Evolutionary conservation across 2,329 filamentous ascomycete genomes (phyloP), one percentile per base, ranked within the genome.

Genomic region (Diaporthe nobilis): DNA sequence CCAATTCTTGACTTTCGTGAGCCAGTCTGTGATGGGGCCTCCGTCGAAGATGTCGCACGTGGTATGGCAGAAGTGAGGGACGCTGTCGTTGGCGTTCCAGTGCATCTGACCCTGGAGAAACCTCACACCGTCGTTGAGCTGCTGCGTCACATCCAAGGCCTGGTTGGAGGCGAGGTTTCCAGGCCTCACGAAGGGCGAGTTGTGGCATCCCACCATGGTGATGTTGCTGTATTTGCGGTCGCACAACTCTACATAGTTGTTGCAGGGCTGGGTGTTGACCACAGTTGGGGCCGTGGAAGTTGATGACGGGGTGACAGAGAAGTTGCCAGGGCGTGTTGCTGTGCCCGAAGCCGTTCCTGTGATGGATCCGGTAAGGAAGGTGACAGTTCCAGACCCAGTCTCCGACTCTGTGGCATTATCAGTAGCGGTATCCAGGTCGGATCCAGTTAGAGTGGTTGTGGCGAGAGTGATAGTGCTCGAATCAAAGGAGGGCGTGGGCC

Each of bases 121-220:
- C 34, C 91, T 90, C 51, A 94, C 85, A 42, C 95, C 95, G 81
- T 97, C 95, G 81, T 97, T 90, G 77, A 97, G 87, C 85, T 97
- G 95, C 47, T 89, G 86, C 17, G 87, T 88, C 67, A 97, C 94
- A 28, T 87, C 83, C 60, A 94, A 87, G 39, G 88, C 87, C 85
- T 97, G 95, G 84, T 97, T 97, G 73, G 93, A 90, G 20, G 92
- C 94, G 13, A 93, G 90, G 82, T 94, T 96, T 79, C 93, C 93
- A 22, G 88, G 82, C 12, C 90, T 87, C 55, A 92, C 88, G 82
- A 97, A 97, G 15, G 94, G 94, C 57, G 94, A 95, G 86, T 97
- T 97, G 85, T 97, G 95, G 25, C 92, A 92, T 28, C 90, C 92
- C 1, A 97, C 90, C 80, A 94, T 88, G 74, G 94, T 96, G 83